These are phyloP conservation scores for Agrocybe chaxingu DNA, from an alignment of 768 basidiomycete genomes.

Conservation along the genomic window DNA sequence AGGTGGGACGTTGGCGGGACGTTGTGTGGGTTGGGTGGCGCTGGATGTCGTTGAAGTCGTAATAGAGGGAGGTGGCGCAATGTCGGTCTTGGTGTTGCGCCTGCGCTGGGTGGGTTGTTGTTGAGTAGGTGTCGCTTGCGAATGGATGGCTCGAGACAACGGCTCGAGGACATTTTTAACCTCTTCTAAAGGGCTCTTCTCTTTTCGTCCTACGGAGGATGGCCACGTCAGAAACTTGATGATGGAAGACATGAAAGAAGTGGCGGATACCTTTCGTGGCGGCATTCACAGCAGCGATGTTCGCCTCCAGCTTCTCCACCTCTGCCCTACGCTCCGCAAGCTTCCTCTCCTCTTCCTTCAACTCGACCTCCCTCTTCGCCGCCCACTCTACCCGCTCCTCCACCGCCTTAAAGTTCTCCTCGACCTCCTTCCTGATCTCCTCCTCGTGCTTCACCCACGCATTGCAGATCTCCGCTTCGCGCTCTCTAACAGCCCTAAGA, in stretches of 20 bases:
- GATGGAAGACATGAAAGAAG: background rate
- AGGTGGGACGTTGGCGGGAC: constrained; percentile 13
- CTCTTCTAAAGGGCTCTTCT: constrained; percentile 67
- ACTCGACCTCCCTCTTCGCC: constrained; percentile 47
- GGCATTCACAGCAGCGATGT: constrained; percentile 20
- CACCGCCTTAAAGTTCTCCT: constrained; percentile 42
- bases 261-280: constrained; percentile 15
- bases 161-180: constrained; percentile 68
- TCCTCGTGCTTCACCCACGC: constrained; percentile 56
- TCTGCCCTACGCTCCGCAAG: constrained; percentile 36
- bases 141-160: constrained; percentile 23
- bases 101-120: constrained; percentile 10
- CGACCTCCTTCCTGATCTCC: constrained; percentile 49
- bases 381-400: constrained; percentile 51
- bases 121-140: constrained; percentile 22
- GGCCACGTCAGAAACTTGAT: background rate
- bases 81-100: background rate
- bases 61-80: too few relatives aligned
- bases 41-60: constrained; percentile 9
- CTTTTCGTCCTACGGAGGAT: constrained; percentile 37
- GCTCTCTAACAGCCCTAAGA: constrained; percentile 58
- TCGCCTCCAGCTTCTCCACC: constrained; percentile 50
- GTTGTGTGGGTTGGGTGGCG: constrained; percentile 24
- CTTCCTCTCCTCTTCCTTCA: constrained; percentile 47
- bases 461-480: constrained; percentile 61